Evolutionary conservation across 139 green algal genomes (phyloP), one percentile per base, ranked within the genome.

Genomic region (Spirogloea muscicola): DNA sequence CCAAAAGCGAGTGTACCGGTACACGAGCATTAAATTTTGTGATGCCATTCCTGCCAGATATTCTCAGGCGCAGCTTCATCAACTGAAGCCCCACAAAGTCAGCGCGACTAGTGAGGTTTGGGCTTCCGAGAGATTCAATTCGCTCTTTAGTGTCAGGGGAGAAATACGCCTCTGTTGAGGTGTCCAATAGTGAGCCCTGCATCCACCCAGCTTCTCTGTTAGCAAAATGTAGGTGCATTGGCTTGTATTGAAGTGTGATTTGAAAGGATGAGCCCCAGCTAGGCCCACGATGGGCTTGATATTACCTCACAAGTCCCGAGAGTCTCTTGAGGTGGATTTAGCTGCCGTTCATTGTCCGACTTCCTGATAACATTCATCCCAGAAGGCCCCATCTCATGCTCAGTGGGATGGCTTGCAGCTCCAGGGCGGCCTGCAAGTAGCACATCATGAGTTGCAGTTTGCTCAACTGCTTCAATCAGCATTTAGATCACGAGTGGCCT

Each of bases 51-150:
- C 10, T 43, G 38, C 52, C 65, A 6, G 49, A 37, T 39, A 74
- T 39, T 65, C 36, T 66, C 38, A 74, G 43, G 6, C 44, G 65
- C 34, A 74, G 44, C 34, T n/a, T n/a, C n/a, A n/a, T n/a, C n/a
- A 74, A 27, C 3, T 46, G 33, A 1, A 25, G 33, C 44, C 65
- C 43, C 40, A 67, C 33, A 25, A 42, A 42, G 13, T 25, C 41
- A 25, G 25, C 49, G 33, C 49, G 3, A 10, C 57, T 16, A 43
- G 31, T 34, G 5, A 18, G 10, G 2, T 34, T 42, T 5, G 25
- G 39, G 25, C 57, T 65, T 31, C 57, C 25, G 57, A 34, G 31
- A 10, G 49, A 29, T 60, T 60, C 13, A 37, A 37, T 29, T 29
- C 31, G 3, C 13, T 29, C 18, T 60, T 29, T 34, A 5, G 1